Base-by-base conservation (phyloP, 805 yeast species). In the Schizosaccharomyces osmophilus region DNA sequence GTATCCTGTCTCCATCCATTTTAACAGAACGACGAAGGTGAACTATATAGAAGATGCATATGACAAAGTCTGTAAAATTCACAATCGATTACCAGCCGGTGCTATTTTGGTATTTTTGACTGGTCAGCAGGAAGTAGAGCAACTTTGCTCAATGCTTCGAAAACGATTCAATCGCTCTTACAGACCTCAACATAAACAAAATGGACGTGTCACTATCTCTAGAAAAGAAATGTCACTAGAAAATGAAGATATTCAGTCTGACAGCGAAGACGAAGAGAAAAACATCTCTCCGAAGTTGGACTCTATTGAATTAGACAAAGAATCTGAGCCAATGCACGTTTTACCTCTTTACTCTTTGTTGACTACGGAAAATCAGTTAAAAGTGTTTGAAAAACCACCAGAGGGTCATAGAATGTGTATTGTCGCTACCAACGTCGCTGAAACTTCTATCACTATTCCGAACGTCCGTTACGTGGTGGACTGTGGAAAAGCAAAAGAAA, bases 361-460 rank as follows among this genome's bases (percentile, higher is more conserved):
- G 48, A 95, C 99, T n/a, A 88, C 97, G 0, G 80, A 79, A 59
- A 95, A 93, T 68, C 99, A 93, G 73, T 82, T 93, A 88, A 85
- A 82, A 69, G 95, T 93, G 1, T 93, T 93, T 69, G 79, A 85
- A 62, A 75, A 76, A 0, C 95, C 96, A 1, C 98, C 98, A 2
- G 73, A 74, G 31, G 95, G 95, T 4, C 78, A 88, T 51, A 77
- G 99, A 67, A 71, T 93, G 9, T 88, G 97, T 75, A 84, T 93
- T 48, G 87, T 93, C 41, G 95, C 99, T 4, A 93, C 99, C 1
- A 93, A 93, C 69, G 95, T 93, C 62, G 99, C 99, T 0, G 99
- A 93, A 71, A 93, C 99, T 0, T 88, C 97, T 0, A 77, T 93
- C 69, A 93, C 99, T 0, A 93, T 93, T 66, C 98, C 98, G 0